These are phyloP conservation scores for Rhipidocladum racemiflorum DNA, from an alignment of 176 grass and related monocot species.

Conservation along the genomic window DNA sequence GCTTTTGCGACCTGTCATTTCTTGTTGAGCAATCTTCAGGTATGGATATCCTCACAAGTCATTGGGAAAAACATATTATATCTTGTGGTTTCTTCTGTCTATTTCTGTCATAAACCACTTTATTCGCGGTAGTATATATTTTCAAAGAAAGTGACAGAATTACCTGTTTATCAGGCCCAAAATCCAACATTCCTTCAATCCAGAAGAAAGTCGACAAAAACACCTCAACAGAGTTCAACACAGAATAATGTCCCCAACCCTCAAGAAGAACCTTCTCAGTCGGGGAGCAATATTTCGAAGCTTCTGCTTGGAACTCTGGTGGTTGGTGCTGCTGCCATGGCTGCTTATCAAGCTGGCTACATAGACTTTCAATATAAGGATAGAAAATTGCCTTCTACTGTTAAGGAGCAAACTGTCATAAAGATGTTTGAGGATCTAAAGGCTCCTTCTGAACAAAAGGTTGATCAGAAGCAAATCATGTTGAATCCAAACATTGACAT, in stretches of 20 bases:
- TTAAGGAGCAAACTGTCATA: slow-evolving; percentile 24
- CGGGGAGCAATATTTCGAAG: slow-evolving; percentile 52
- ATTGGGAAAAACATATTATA: not conserved
- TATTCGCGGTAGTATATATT: not conserved
- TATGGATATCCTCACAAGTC: not conserved
- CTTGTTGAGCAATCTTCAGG: not conserved
- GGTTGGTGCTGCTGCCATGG: slow-evolving; percentile 59
- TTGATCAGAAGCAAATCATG: slow-evolving; percentile 33
- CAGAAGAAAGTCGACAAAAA: slow-evolving; percentile 64
- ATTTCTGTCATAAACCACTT: slow-evolving; percentile 13
- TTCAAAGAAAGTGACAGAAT: not conserved
- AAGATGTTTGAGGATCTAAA: slow-evolving; percentile 50
- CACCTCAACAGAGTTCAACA: slow-evolving; percentile 53
- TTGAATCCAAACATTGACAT: slow-evolving; percentile 35
- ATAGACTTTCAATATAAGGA: slow-evolving; percentile 53
- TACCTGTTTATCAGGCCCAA: slow-evolving; percentile 34
- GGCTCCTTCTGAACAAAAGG: slow-evolving; percentile 41
- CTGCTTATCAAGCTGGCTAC: slow-evolving; percentile 70
- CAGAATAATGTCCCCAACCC: slow-evolving; percentile 42
- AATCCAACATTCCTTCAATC: slow-evolving; percentile 46
- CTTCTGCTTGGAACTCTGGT: slow-evolving; percentile 67
- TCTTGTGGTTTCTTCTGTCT: not conserved
- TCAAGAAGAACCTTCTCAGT: slow-evolving; percentile 50
- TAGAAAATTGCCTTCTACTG: slow-evolving; percentile 34
- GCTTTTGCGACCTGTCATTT: not conserved